These are phyloP conservation scores for Kregervanrija fluxuum DNA, from an alignment of 805 yeast species.

Conservation along the genomic window DNA sequence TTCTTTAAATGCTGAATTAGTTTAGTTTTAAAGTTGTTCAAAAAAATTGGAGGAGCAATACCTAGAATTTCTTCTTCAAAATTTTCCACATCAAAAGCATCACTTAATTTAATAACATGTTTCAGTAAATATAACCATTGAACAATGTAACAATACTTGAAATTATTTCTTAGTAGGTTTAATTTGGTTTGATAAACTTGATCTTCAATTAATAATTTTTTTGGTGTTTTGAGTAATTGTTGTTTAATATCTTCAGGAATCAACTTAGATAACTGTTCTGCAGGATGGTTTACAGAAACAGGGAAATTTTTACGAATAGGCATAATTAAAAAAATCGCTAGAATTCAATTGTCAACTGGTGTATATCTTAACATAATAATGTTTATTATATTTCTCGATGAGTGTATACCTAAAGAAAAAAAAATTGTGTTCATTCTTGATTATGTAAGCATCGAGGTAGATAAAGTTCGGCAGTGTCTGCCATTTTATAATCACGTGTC, in stretches of 20 bases:
- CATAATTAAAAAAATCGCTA: background rate
- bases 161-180: conserved; percentile 28
- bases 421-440: no score
- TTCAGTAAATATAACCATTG: conserved; percentile 54
- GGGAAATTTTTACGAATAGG: conserved; percentile 3
- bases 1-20: conserved; percentile 36
- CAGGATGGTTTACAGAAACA: conserved; percentile 22
- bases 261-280: conserved; percentile 21
- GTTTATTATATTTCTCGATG: no score
- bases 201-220: conserved; percentile 30
- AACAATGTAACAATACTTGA: conserved; percentile 33
- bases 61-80: conserved; percentile 57
- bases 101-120: conserved; percentile 43
- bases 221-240: conserved; percentile 34
- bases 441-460: no score
- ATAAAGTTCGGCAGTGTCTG: no score
- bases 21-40: conserved; percentile 38
- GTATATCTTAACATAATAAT: no score
- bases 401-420: no score
- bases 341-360: no score
- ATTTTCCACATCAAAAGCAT: conserved; percentile 49
- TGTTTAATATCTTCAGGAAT: conserved; percentile 29
- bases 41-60: conserved; percentile 30
- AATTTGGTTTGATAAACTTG: conserved; percentile 18
- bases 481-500: no score